Conservation (phyloP, 768 basidiomycete species). For the Mycena crocata region DNA sequence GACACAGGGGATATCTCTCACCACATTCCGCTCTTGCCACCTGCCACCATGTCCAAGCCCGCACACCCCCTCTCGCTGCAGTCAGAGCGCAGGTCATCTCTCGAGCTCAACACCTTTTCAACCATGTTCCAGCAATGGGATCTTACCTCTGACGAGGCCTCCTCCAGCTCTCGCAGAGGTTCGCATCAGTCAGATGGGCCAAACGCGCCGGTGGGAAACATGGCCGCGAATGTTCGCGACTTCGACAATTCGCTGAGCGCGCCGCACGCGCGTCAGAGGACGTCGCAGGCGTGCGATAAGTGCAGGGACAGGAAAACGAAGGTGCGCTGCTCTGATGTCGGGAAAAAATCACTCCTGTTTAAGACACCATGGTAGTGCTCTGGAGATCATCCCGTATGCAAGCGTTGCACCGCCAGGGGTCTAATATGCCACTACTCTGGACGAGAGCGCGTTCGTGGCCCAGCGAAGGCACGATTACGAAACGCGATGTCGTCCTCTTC, state of each 20-base stretch:
- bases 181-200: conserved; percentile 7
- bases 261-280: conserved; percentile 53
- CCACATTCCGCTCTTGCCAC: conserved; percentile 4
- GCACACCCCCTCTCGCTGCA: background rate
- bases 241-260: conserved; percentile 21
- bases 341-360: background rate
- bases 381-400: conserved; percentile 65
- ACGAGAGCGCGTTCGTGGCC: conserved; percentile 45
- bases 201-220: background rate
- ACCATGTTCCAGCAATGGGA: conserved; percentile 28
- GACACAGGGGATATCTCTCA: background rate
- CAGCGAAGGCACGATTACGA: conserved; percentile 44
- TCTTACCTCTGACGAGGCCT: background rate
- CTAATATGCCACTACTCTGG: conserved; percentile 62
- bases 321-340: conserved; percentile 43
- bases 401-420: conserved; percentile 61
- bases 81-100: conserved; percentile 1
- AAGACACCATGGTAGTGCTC: conserved; percentile 56
- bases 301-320: conserved; percentile 70
- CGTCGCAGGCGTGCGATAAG: conserved; percentile 66
- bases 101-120: conserved; percentile 24
- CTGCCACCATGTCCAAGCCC: conserved; percentile 11
- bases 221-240: conserved; percentile 1
- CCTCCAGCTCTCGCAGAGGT: conserved; percentile 8
- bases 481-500: conserved; percentile 43